phyloP scores from a whole-genome alignment of 2,329 filamentous ascomycete genomes.

The Venturia pyrina region DNA sequence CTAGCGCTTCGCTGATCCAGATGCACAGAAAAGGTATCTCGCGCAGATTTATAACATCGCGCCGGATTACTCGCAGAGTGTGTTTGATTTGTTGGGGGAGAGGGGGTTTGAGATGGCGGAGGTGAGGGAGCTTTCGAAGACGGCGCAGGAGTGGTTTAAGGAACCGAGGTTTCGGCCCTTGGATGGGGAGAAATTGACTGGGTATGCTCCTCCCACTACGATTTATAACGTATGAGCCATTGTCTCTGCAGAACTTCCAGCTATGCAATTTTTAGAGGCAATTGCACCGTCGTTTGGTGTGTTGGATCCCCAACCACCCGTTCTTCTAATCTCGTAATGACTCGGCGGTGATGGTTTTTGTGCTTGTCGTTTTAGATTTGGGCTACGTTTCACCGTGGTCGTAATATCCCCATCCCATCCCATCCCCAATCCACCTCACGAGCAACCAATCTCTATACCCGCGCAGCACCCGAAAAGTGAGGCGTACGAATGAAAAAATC shows the following conservation, averaged over 20 bases:
- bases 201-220: slow-evolving; percentile 24
- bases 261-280: too few relatives aligned
- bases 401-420: too few relatives aligned
- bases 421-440: too few relatives aligned
- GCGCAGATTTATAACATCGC: slow-evolving; percentile 43
- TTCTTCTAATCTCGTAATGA: too few relatives aligned
- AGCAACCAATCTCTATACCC: too few relatives aligned
- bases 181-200: slow-evolving; percentile 29
- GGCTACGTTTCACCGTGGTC: too few relatives aligned
- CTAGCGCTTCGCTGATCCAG: slow-evolving; percentile 3
- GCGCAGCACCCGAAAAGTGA: too few relatives aligned
- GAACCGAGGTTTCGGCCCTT: slow-evolving; percentile 35
- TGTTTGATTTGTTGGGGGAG: slow-evolving; percentile 36
- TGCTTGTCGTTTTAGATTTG: too few relatives aligned
- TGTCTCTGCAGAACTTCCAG: background rate
- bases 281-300: too few relatives aligned
- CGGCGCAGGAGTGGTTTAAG: slow-evolving; percentile 37
- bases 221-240: slow-evolving; percentile 21
- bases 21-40: slow-evolving; percentile 35
- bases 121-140: slow-evolving; percentile 35
- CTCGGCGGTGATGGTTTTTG: too few relatives aligned
- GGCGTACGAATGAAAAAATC: background rate
- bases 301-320: too few relatives aligned
- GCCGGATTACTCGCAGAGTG: slow-evolving; percentile 36
- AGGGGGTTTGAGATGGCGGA: slow-evolving; percentile 36